Evolutionary conservation across 2,329 filamentous ascomycete species (phyloP).

Genomic region (Dactylonectria estremocensis): DNA sequence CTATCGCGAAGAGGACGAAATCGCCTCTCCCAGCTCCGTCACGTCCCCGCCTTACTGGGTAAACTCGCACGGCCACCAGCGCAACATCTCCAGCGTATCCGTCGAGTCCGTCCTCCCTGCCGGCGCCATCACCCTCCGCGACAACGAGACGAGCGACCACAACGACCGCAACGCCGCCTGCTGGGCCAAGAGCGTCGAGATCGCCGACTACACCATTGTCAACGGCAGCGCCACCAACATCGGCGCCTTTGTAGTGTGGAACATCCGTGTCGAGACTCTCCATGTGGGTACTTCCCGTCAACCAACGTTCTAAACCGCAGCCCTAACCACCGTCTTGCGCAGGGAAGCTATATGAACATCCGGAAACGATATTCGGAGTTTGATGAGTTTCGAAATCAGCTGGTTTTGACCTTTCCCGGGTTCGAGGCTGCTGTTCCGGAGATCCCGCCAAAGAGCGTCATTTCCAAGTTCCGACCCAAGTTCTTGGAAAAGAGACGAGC

Average conservation of each 20-base stretch:
- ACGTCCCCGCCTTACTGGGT: conserved; percentile 64
- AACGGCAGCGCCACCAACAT: conserved; percentile 71
- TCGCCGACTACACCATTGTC: conserved; percentile 71
- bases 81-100: conserved; percentile 62
- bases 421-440: conserved; percentile 89
- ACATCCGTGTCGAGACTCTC: conserved; percentile 88
- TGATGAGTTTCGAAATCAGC: conserved; percentile 81
- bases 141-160: conserved; percentile 71
- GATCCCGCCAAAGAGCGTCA: conserved; percentile 90
- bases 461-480: conserved; percentile 86
- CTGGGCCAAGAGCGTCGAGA: conserved; percentile 75
- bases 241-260: conserved; percentile 97
- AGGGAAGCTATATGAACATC: conserved; percentile 75
- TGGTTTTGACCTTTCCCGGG: conserved; percentile 86
- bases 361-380: conserved; percentile 93
- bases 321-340: conserved; percentile 38
- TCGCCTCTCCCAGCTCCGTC: conserved; percentile 48
- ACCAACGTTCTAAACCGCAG: not conserved
- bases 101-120: conserved; percentile 63
- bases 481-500: conserved; percentile 89
- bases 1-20: conserved; percentile 36
- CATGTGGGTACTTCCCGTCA: conserved; percentile 66
- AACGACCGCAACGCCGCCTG: conserved; percentile 70
- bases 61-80: conserved; percentile 53
- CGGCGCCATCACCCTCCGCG: conserved; percentile 73